Evolutionary conservation across 257 asterid species (phyloP).

Genomic region (Plantago elongata): DNA sequence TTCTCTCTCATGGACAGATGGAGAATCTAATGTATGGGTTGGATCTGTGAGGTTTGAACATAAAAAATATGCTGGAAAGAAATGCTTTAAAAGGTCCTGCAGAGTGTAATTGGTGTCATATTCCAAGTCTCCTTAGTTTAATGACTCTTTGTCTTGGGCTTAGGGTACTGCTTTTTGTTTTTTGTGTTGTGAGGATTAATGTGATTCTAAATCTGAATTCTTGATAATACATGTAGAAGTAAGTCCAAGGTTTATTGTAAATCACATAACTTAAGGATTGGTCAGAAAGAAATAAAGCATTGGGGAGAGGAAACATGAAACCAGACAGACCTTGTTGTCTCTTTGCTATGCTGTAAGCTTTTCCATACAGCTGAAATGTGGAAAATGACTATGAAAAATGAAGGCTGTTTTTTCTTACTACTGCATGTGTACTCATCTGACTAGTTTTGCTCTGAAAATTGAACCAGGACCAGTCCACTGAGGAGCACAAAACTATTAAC

Average conservation of each 20-base stretch:
- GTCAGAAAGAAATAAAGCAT: background rate
- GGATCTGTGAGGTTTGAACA: slow-evolving; percentile 65
- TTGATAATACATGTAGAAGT: background rate
- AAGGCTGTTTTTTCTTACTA: background rate
- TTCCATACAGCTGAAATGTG: background rate
- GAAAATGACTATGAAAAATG: background rate
- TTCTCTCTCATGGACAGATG: slow-evolving; percentile 39
- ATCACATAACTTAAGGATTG: background rate
- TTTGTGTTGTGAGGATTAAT: slow-evolving; percentile 14
- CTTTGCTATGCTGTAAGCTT: background rate
- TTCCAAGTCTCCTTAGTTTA: slow-evolving; percentile 37
- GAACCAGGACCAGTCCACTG: slow-evolving; percentile 16
- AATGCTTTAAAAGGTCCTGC: slow-evolving; percentile 62
- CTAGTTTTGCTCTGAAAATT: slow-evolving; percentile 9
- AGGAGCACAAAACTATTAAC: background rate
- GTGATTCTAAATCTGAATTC: background rate
- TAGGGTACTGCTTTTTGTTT: slow-evolving; percentile 50
- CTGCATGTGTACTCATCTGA: slow-evolving; percentile 11
- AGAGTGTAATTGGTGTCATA: slow-evolving; percentile 44
- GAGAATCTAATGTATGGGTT: slow-evolving; percentile 56
- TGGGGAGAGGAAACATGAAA: slow-evolving; percentile 8
- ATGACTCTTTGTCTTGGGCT: slow-evolving; percentile 43
- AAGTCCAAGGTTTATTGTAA: background rate
- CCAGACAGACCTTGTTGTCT: slow-evolving; percentile 5
- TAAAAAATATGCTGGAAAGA: slow-evolving; percentile 36